Base-by-base conservation (phyloP, 805 yeast species). In the Saturnispora besseyi region DNA sequence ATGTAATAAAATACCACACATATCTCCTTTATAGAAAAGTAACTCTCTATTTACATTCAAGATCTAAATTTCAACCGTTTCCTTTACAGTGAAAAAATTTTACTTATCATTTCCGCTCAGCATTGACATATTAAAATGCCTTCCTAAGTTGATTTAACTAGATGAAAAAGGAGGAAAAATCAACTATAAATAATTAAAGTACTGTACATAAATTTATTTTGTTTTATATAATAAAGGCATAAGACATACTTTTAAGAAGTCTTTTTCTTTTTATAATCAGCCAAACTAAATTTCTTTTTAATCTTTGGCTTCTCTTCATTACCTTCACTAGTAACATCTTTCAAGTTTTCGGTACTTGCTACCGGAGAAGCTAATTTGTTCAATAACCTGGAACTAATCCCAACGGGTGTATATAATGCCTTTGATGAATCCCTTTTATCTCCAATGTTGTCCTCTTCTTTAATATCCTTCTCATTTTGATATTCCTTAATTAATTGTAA, bases 281-380 rank as follows among this genome's bases (percentile, higher is more conserved):
- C 89, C 62, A 84, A 78, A 44, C 87, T 81, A 56, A 84, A 70
- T 64, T 83, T 84, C 69, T 79, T 80, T 28, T 73, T 76, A 41
- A 64, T 55, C 51, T 64, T 63, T 3, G 70, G 68, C 31, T 54
- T 62, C n/a, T 60, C 64, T 9, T 53, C 52, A 30, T 26, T 5
- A 22, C 29, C 36, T 22, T 24, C 28, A 15, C 8, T n/a, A 41
- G 18, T 24, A 31, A 45, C 15, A 13, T 32, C 36, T 3, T 42
- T 6, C 40, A 31, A 4, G 9, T 30, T 11, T n/a, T 24, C 33
- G n/a, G 15, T 24, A 1, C n/a, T 33, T 6, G n/a, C 42, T 12
- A 26, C n/a, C 5, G 42, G 12, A 11, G 29, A 36, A 5, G 30
- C 33, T 7, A 50, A 18, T 15, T 44, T 52, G 24, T 48, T 40